Base-by-base conservation (phyloP, 75 land plant genomes). In the Adiantum capillusveneris region DNA sequence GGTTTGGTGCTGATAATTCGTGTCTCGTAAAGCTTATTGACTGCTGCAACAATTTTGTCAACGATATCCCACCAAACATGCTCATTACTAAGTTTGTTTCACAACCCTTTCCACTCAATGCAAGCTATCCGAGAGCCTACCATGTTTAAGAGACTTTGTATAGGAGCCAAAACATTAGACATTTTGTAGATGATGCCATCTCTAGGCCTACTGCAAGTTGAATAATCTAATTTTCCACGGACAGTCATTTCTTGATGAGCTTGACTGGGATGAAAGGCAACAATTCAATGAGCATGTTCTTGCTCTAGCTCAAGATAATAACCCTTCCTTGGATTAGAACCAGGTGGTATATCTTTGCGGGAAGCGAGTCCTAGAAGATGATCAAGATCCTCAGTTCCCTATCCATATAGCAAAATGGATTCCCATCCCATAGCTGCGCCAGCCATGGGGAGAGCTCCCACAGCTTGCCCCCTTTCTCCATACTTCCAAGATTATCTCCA, bases 401-500 rank as follows among this genome's bases (percentile, higher is more conserved):
- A 68, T 3, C 80, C 84, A 63, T 93, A 96, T 9, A 93, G 71
- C 45, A 93, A 27, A 73, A 67, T 60, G 7, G 77, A 67, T 60
- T 89, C 89, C 96, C 96, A 93, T 6, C 98, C 98, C 30, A 93
- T 70, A 18, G 55, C 63, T 0, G 83, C 90, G 0, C 90, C 96
- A n/a, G 98, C 84, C 11, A 93, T 74, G 11, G 85, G 57, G 25
- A 89, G 79, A 0, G 98, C 87, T 1, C 87, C 98, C 14, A 89
- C 76, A 9, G 90, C 98, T 63, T 93, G 98, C 24, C 96, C 98
- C 34, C 98, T 71, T 59, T 93, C 96, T 27, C 98, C 98, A 58
- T 93, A 93, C 72, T 93, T 93, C 98, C 98, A 93, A 19, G 98
- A 78, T 56, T 93, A 90, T 31, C 98, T 70, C 96, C 98, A 93